Evolutionary conservation across 306 rosid species (phyloP).

Genomic region (Macrotyloma uniflorum): DNA sequence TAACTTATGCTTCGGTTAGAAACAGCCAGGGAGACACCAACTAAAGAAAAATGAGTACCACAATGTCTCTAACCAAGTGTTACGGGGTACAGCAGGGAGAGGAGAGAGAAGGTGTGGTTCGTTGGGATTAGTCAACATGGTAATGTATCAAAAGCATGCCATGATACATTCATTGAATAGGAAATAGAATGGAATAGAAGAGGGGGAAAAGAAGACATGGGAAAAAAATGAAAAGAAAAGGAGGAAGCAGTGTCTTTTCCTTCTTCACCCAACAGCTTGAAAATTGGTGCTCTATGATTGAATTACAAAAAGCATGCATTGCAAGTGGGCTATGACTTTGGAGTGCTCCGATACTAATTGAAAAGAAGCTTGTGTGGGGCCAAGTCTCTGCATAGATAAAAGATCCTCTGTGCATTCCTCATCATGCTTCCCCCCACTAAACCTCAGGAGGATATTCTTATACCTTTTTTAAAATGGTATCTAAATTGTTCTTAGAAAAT

Average conservation of each 20-base stretch:
- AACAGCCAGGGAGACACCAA: slow-evolving; percentile 48
- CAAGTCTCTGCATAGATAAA: slow-evolving; percentile 31
- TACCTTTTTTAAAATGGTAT: neutral
- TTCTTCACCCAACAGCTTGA: slow-evolving; percentile 29
- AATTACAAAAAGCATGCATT: slow-evolving; percentile 52
- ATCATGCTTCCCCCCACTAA: slow-evolving; percentile 76
- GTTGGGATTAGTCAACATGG: slow-evolving; percentile 89
- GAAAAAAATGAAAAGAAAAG: neutral
- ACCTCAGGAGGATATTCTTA: slow-evolving; percentile 43
- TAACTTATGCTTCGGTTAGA: slow-evolving; percentile 41
- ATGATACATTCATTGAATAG: slow-evolving; percentile 60
- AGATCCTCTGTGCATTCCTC: slow-evolving; percentile 55
- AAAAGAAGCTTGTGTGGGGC: slow-evolving; percentile 47
- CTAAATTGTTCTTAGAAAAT: neutral
- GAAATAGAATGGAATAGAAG: slow-evolving; percentile 21
- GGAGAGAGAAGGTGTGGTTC: slow-evolving; percentile 52
- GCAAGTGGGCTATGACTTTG: slow-evolving; percentile 49
- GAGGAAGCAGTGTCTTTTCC: neutral
- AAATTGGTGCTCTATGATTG: slow-evolving; percentile 55
- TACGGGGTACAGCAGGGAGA: slow-evolving; percentile 34
- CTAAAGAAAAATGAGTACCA: slow-evolving; percentile 39
- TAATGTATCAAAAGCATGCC: slow-evolving; percentile 71
- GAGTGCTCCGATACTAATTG: slow-evolving; percentile 41
- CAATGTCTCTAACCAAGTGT: slow-evolving; percentile 47
- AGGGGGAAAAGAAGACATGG: neutral